phyloP scores from a whole-genome alignment of 306 rosid species.

The Rosa lucieae region DNA sequence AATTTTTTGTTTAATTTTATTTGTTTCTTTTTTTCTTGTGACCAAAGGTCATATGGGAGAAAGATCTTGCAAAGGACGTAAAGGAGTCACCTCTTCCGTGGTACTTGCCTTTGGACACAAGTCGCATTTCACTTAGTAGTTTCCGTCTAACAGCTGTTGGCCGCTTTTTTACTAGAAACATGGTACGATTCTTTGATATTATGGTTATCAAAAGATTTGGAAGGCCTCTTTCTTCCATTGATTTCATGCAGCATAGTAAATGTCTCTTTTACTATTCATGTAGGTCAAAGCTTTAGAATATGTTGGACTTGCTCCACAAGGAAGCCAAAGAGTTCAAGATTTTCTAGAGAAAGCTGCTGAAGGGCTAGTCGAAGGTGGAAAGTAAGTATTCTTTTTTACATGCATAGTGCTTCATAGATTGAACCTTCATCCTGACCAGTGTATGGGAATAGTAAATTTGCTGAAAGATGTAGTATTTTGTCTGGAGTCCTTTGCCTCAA shows the following conservation, averaged over 20 bases:
- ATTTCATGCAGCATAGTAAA: slow-evolving; percentile 8
- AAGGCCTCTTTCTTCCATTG: neutral
- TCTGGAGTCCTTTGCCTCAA: neutral
- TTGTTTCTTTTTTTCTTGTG: slow-evolving; percentile 9
- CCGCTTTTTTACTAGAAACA: slow-evolving; percentile 72
- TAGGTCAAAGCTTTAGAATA: slow-evolving; percentile 80
- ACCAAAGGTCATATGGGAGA: slow-evolving; percentile 78
- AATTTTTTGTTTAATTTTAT: neutral
- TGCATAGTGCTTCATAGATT: neutral
- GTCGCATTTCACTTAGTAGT: slow-evolving; percentile 81
- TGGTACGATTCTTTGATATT: slow-evolving; percentile 48
- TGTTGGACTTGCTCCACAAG: slow-evolving; percentile 83
- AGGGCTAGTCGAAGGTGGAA: slow-evolving; percentile 94
- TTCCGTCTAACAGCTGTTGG: slow-evolving; percentile 87
- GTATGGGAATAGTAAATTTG: too few relatives aligned
- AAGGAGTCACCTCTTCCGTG: slow-evolving; percentile 70
- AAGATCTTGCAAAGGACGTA: slow-evolving; percentile 65
- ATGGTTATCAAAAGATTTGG: neutral
- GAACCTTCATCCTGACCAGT: too few relatives aligned
- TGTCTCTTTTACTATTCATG: slow-evolving; percentile 3
- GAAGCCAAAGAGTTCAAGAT: slow-evolving; percentile 89
- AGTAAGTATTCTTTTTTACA: slow-evolving; percentile 57
- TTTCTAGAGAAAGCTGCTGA: slow-evolving; percentile 92
- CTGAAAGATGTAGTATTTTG: neutral
- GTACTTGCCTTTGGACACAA: slow-evolving; percentile 92